A percentile compares a stretch with the other conserved stretches of the same genome.
phyloP scores from a whole-genome alignment of 2,329 filamentous ascomycete species.

The Fragosphaeria purpurea region DNA sequence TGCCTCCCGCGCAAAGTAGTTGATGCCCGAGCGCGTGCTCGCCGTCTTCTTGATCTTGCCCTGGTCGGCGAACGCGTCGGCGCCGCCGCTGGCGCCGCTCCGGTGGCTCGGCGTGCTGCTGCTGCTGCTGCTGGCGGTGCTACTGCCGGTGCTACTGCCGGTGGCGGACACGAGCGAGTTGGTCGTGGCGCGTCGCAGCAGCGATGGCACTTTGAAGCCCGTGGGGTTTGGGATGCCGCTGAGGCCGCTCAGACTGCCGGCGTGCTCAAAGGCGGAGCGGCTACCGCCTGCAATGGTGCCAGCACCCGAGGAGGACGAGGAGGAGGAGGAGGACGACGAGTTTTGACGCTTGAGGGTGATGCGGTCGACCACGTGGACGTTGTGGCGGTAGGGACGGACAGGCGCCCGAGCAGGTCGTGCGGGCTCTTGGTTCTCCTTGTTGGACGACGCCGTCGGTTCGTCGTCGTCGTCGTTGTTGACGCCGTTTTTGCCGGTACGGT shows the following conservation, averaged over 20 bases:
- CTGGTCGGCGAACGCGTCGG: conserved; percentile 19
- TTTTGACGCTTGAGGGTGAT: conserved; percentile 54
- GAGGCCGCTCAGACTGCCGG: conserved; percentile 17
- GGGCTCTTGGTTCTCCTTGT: conserved; percentile 1
- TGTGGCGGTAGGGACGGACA: conserved; percentile 20
- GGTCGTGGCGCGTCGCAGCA: conserved; percentile 65
- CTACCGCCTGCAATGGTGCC: neutral
- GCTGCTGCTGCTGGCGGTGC: neutral
- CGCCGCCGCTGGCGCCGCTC: neutral
- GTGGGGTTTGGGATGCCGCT: conserved; percentile 21
- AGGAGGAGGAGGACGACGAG: conserved; percentile 17
- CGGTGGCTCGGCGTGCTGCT: neutral
- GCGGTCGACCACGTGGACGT: conserved; percentile 61
- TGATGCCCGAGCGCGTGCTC: conserved; percentile 50
- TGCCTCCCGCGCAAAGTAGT: conserved; percentile 49
- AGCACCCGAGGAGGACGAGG: conserved; percentile 20
- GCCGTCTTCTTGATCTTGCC: conserved; percentile 41
- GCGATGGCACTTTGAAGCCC: conserved; percentile 57
- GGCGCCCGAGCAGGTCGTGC: conserved; percentile 19
- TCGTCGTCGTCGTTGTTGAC: conserved; percentile 26
- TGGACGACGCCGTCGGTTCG: conserved; percentile 17
- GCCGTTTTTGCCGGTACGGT: conserved; percentile 34
- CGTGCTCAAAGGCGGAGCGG: neutral
- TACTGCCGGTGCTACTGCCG: conserved; percentile 20
- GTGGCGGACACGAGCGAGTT: conserved; percentile 41